phyloP scores from a whole-genome alignment of 2,329 filamentous ascomycete genomes.

The Pseudogymnoascus sp. region DNA sequence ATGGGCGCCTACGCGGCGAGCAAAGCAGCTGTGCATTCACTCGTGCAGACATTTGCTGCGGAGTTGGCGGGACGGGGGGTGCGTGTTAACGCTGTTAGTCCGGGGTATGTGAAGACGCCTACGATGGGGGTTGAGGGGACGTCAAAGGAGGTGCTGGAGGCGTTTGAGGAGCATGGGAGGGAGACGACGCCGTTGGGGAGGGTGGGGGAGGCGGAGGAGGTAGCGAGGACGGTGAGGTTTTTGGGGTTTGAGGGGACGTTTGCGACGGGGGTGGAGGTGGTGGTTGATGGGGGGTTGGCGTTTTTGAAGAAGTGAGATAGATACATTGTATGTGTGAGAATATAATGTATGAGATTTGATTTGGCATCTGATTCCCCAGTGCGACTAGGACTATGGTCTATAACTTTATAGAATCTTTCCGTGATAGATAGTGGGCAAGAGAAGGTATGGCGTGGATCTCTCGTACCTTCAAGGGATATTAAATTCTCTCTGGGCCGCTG shows the following conservation, averaged over 20 bases:
- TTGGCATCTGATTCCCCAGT: neutral
- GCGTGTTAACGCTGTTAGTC: neutral
- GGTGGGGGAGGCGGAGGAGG: neutral
- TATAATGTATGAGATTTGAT: neutral
- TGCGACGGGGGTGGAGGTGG: neutral
- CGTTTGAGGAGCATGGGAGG: neutral
- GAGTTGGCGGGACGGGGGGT: neutral
- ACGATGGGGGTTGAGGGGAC: neutral
- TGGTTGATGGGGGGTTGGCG: neutral
- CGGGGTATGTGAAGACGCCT: neutral
- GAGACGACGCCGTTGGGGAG: neutral
- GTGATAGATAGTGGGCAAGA: too few species aligned
- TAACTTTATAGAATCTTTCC: too few species aligned
- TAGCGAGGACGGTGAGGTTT: neutral
- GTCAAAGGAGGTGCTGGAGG: neutral
- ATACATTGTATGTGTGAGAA: neutral
- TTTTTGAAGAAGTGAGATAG: neutral
- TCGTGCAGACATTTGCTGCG: neutral
- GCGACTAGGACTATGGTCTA: neutral
- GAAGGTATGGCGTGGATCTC: neutral
- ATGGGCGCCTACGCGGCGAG: neutral
- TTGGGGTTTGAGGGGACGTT: slow-evolving; percentile 1
- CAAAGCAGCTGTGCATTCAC: neutral
- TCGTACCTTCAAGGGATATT: neutral
- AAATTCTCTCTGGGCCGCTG: neutral